These are phyloP conservation scores for Eleusine indica DNA, from an alignment of 176 grass and related monocot genomes.

Conservation along the genomic window DNA sequence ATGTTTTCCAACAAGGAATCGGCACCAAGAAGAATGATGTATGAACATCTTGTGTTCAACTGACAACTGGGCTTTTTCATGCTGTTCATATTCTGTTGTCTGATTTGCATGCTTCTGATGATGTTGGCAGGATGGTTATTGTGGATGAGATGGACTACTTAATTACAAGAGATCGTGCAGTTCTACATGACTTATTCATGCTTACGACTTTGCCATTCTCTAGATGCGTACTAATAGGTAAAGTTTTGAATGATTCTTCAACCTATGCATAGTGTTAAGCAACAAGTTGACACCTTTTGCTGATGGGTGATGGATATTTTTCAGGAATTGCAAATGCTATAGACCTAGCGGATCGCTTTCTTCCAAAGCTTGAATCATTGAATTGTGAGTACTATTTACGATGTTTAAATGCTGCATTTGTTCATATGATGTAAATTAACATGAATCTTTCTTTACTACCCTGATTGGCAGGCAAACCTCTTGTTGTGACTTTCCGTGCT, in stretches of 20 bases:
- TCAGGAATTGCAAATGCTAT: slow-evolving; percentile 97
- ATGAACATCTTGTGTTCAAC: slow-evolving; percentile 27
- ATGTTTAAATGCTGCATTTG: slow-evolving; percentile 29
- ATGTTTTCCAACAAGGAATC: slow-evolving; percentile 65
- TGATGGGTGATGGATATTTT: slow-evolving; percentile 21
- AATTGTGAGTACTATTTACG: slow-evolving; percentile 62
- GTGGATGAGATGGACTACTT: slow-evolving; percentile 98
- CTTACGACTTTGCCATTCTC: slow-evolving; percentile 81
- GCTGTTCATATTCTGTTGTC: slow-evolving; percentile 34
- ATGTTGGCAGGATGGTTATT: slow-evolving; percentile 69
- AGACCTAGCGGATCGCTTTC: slow-evolving; percentile 88
- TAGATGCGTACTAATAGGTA: slow-evolving; percentile 90
- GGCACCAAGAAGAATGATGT: slow-evolving; percentile 79
- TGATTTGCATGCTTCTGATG: slow-evolving; percentile 7
- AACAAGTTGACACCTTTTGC: slow-evolving; percentile 20
- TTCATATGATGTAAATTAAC: slow-evolving; percentile 17
- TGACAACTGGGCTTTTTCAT: neutral
- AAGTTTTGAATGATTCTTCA: neutral
- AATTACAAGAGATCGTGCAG: slow-evolving; percentile 79
- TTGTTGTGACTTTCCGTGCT: slow-evolving; percentile 80
- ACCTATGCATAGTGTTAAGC: neutral
- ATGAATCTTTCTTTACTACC: slow-evolving; percentile 15
- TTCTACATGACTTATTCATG: slow-evolving; percentile 98
- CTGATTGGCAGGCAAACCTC: slow-evolving; percentile 77
- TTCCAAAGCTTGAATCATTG: slow-evolving; percentile 91